Evolutionary conservation across 1,139 yeast species (phyloP), one percentile per base, ranked within the genome.

Genomic region (Lodderomyces parapsilosis): DNA sequence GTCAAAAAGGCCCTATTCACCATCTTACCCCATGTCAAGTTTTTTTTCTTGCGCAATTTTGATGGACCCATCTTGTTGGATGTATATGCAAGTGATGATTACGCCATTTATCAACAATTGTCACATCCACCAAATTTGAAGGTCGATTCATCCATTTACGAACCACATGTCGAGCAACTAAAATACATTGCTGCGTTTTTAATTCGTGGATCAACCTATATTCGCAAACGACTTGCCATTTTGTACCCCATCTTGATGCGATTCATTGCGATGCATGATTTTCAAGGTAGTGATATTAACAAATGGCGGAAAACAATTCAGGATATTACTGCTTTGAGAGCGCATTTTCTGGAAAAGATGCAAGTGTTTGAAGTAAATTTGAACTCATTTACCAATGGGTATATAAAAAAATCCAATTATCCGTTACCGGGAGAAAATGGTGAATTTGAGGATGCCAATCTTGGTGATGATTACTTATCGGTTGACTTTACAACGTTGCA

Each of bases 51-150:
- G 7, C 52, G 76, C 30, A 76, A 71, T 53, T 71, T 72, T 48
- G 76, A 70, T 48, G 59, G 68, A 45, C 76, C 77, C 1, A 58
- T 71, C 42, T 68, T 70, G 68, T 51, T 66, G 42, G 76, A 71
- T 44, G 68, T 70, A 2, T 65, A 61, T 45, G 57, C 51, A n/a
- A 49, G 51, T 31, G 50, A 59, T 32, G 71, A 67, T 41, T 49
- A 48, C n/a, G 62, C 60, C 24, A 58, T 66, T n/a, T 63, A 54
- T 46, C 46, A 47, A 34, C 57, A 55, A 38, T 44, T 60, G 33
- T 30, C 19, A 19, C 33, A 30, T 4, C 33, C 33, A 2, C 19
- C 10, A 17, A 10, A 2, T 3, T 30, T 14, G 19, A 30, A 9
- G n/a, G 19, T 5, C 15, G 33, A 30, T 7, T 5, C 11, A 15